Evolutionary conservation across 441 rosid species (phyloP), one percentile per base, ranked within the genome.

Genomic region (Theobroma grandiflorum): DNA sequence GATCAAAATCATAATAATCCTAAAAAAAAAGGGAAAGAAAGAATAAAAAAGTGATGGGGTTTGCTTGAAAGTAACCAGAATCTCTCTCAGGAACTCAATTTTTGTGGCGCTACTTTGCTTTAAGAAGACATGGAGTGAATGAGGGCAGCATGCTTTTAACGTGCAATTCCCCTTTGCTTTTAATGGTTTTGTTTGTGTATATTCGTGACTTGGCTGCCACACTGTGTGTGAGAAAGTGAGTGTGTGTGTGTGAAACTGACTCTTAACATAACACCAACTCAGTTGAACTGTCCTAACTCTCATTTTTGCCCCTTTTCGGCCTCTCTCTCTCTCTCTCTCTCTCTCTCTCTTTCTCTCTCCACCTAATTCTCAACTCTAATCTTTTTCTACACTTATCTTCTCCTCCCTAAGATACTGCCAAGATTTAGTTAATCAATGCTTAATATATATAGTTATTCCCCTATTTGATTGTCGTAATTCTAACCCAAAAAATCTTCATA

Each of bases 61-160:
- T 81, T 64, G 83, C 79, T 79, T 83, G 79, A 79, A 85, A 84
- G 88, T 52, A 33, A 74, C 47, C 43, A 57, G 78, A 82, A 81
- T 81, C 74, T 72, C 16, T 59, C 4, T 37, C 42, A 77, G 74
- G 82, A 42, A 77, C 16, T 50, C 42, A 26, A 55, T n/a, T 53
- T 66, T 31, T 47, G 62, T 72, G 71, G 47, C 16, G 74, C 35
- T 77, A 72, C 86, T 83, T 79, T 84, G 72, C 84, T 86, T 85
- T 64, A 80, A 79, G 20, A 75, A 81, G 83, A 83, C 76, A 83
- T 82, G 86, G 80, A 87, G 84, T 84, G 79, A 65, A 73, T 33
- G 83, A 66, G 71, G 73, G 38, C 18, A 11, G 74, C 88, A 83
- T 74, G 84, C 79, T 82, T 88, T 84, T 75, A 87, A 82, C 86